Conservation (phyloP, 208 protist genomes). For the Trypanosoma congolense region DNA sequence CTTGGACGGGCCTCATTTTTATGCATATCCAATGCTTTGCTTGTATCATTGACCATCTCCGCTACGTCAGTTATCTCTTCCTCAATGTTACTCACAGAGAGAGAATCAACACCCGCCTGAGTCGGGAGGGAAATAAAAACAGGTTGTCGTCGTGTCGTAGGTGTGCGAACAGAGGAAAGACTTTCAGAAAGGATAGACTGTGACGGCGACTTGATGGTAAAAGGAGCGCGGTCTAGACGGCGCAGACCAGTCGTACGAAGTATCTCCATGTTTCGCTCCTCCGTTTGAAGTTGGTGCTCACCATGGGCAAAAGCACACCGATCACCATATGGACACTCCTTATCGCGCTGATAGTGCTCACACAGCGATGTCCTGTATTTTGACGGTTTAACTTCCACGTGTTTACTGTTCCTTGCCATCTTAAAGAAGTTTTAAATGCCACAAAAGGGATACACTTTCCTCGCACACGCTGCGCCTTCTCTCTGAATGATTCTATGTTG, state of each 20-base stretch:
- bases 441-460: too few relatives aligned
- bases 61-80: neutral
- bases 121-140: constrained; percentile 56
- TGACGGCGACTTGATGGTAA: constrained; percentile 7
- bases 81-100: neutral
- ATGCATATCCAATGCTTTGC: neutral
- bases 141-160: constrained; percentile 28
- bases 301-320: constrained; percentile 83
- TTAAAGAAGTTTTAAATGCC: too few relatives aligned
- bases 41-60: neutral
- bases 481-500: too few relatives aligned
- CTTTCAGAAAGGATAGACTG: constrained; percentile 12
- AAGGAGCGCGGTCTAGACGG: constrained; percentile 39
- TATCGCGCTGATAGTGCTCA: constrained; percentile 52
- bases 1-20: constrained; percentile 5
- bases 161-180: constrained; percentile 18
- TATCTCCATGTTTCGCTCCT: constrained; percentile 58
- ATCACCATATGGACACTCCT: constrained; percentile 61
- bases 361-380: constrained; percentile 83
- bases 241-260: constrained; percentile 59
- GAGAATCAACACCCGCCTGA: neutral
- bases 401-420: constrained; percentile 35
- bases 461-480: too few relatives aligned
- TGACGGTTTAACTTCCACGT: constrained; percentile 79
- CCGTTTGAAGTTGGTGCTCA: constrained; percentile 68